phyloP scores from a whole-genome alignment of 805 yeast species.

The Yarrowia sp. region DNA sequence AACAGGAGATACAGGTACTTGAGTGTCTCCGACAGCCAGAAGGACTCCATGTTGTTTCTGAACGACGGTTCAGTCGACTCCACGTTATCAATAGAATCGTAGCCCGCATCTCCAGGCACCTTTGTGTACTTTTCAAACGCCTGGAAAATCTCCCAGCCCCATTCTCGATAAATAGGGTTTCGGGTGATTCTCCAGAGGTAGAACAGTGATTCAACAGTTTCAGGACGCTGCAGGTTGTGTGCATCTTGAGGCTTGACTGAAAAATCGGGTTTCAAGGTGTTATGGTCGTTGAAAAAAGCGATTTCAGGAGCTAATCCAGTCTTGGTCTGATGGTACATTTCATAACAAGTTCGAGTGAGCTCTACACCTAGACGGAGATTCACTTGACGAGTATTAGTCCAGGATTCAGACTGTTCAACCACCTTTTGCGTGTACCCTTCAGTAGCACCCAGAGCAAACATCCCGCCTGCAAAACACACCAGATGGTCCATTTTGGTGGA shows the following conservation, averaged over 20 bases:
- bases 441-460: conserved; percentile 86
- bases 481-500: conserved; percentile 86
- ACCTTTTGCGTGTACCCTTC: conserved; percentile 57
- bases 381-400: conserved; percentile 58
- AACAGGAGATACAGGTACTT: conserved; percentile 79
- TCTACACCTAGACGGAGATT: conserved; percentile 73
- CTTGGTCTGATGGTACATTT: conserved; percentile 69
- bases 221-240: conserved; percentile 90
- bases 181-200: conserved; percentile 75
- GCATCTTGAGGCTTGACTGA: conserved; percentile 65
- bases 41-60: conserved; percentile 80
- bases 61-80: conserved; percentile 51
- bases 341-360: conserved; percentile 75
- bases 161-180: conserved; percentile 75
- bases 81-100: conserved; percentile 67
- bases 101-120: conserved; percentile 50
- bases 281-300: conserved; percentile 71
- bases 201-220: conserved; percentile 86
- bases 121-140: conserved; percentile 61
- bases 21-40: conserved; percentile 92
- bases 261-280: conserved; percentile 55
- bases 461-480: conserved; percentile 89
- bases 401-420: conserved; percentile 50
- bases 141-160: conserved; percentile 86
- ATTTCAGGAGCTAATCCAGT: conserved; percentile 89